These are phyloP conservation scores for Talaromyces sp. DNA, from an alignment of 2,329 filamentous ascomycete genomes.

Conservation along the genomic window DNA sequence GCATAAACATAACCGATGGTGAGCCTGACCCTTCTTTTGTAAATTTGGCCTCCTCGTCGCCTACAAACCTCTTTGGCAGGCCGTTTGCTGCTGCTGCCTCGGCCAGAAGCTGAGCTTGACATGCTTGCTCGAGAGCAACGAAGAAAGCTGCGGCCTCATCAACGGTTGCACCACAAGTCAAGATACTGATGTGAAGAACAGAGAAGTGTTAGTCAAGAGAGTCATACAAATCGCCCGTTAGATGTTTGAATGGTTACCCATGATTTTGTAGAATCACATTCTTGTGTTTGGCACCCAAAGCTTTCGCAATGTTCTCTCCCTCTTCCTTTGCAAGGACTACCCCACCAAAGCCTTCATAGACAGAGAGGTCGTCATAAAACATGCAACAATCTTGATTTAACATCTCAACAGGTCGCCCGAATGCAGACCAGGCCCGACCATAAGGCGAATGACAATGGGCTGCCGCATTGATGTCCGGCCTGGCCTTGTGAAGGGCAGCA, in stretches of 20 bases:
- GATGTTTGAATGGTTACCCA: neutral
- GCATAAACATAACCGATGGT: too few relatives aligned
- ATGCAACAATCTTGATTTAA: neutral
- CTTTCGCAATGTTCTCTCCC: neutral
- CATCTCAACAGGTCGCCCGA: neutral
- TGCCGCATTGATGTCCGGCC: neutral
- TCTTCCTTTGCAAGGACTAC: neutral
- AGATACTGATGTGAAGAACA: neutral
- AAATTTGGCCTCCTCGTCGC: too few relatives aligned
- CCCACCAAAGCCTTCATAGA: neutral
- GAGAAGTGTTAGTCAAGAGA: neutral
- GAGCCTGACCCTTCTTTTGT: too few relatives aligned
- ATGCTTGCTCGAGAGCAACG: conserved; percentile 68
- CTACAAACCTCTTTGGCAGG: neutral
- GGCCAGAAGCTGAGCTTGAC: conserved; percentile 67
- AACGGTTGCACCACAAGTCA: conserved; percentile 60
- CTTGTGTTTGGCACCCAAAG: neutral
- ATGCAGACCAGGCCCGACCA: neutral
- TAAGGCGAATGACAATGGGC: neutral
- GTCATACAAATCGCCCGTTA: neutral
- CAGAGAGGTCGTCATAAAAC: neutral
- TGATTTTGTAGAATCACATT: neutral
- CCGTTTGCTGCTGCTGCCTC: conserved; percentile 57
- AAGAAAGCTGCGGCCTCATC: conserved; percentile 75
- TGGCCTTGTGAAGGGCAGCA: neutral